Base-by-base conservation (phyloP, 305 asterid genomes). In the Fraxinus albicans region DNA sequence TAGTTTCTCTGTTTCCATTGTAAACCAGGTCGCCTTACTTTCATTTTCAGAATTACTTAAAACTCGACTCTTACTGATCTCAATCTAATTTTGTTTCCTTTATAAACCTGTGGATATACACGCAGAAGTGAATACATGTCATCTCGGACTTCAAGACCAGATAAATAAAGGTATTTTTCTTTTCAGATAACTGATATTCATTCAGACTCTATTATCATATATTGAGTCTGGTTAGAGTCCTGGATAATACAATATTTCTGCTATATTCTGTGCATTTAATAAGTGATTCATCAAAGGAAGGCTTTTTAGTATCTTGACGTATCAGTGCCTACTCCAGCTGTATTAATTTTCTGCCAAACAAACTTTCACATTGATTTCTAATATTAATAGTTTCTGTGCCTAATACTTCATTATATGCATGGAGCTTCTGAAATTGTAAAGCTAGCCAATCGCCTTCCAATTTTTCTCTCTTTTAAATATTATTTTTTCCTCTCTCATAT, bases 81-180 rank as follows among this genome's bases (percentile, higher is more conserved):
- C 75, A 19, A 76, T 81, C 77, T 85, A 69, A 83, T 78, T 73
- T 4, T 79, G 17, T 60, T 70, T 83, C 79, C 76, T 78, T 77
- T 82, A 40, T 81, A 58, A 81, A 84, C 80, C 84, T 76, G 50
- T 77, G 87, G 85, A 17, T 87, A 23, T 83, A 84, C 85, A 47
- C 88, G 84, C 92, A 90, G 95, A 93, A 95, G 98, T 95, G 91
- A 85, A 79, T 82, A 88, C 94, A 17, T 88, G 97, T 85, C 95
- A 91, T 88, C 89, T 81, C 12, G 95, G 94, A 83, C 96, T 93
- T 83, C 83, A 81, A 89, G 94, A 90, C 83, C 89, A 86, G 76
- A 80, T 89, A 81, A 83, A 77, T 38, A 80, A 83, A 93, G 97
- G 98, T 95, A 73, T 91, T 58, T 40, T 82, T 40, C 60, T 84